phyloP scores from a whole-genome alignment of 31 red algal species.

The Endocladia muricata region DNA sequence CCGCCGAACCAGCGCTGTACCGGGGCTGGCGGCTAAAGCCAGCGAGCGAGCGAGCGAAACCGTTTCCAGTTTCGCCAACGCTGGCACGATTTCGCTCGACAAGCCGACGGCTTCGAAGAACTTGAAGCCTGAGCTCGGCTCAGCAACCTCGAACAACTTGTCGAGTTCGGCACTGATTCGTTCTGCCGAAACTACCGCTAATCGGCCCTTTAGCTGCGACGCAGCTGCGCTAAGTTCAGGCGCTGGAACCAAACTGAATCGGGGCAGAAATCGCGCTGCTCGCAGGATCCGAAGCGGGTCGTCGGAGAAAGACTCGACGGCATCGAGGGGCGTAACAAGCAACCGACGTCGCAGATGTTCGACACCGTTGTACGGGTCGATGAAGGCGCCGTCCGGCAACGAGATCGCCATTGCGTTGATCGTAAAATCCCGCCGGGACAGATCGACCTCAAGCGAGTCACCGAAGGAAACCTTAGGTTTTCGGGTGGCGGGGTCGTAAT shows the following conservation, averaged over 20 bases:
- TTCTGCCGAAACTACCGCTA: neutral
- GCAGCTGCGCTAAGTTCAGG: too few species aligned
- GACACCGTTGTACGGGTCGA: neutral
- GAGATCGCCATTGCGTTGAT: constrained; percentile 1
- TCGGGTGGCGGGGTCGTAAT: neutral
- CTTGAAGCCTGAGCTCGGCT: neutral
- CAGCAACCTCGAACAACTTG: neutral
- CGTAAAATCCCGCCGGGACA: neutral
- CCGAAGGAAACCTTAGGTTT: neutral
- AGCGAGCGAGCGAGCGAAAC: too few species aligned
- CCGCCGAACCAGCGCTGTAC: too few species aligned
- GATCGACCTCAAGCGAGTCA: neutral
- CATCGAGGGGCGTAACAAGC: neutral
- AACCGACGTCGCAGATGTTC: neutral
- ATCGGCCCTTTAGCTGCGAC: neutral
- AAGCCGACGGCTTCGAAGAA: neutral
- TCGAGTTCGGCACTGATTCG: neutral
- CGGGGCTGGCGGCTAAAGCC: too few species aligned
- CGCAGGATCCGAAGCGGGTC: too few species aligned
- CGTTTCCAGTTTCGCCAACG: too few species aligned
- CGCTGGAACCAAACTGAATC: too few species aligned
- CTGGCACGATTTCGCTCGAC: too few species aligned
- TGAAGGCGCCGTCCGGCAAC: neutral
- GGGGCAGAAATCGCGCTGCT: too few species aligned
- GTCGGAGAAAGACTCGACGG: neutral